Percentiles rank a stretch among this genome's conserved stretches.
Evolutionary conservation across 1,139 yeast genomes (phyloP).

Genomic region (Blastobotrys aristatus): DNA sequence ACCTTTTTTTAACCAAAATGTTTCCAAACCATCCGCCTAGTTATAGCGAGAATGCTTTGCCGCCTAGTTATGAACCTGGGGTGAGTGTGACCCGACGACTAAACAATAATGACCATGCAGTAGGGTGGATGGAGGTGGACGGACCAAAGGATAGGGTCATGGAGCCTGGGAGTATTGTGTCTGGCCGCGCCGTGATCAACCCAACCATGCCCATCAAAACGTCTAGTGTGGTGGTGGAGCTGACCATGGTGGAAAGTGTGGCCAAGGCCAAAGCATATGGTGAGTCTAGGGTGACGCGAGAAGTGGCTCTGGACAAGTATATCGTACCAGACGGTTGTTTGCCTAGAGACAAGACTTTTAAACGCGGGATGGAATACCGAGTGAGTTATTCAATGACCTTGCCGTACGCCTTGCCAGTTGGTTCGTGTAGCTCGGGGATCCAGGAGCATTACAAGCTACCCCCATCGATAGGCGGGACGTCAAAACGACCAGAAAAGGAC

Average conservation of each 20-base stretch:
- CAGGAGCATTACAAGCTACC: conserved; percentile 9
- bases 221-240: conserved; percentile 3
- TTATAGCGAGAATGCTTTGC: not conserved
- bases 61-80: conserved; percentile 9
- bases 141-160: conserved; percentile 10
- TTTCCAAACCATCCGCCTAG: not conserved
- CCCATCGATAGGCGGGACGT: conserved; percentile 8
- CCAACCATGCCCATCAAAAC: conserved; percentile 11
- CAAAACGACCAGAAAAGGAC: conserved; percentile 3
- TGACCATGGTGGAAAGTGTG: conserved; percentile 7
- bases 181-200: conserved; percentile 10
- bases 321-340: not conserved
- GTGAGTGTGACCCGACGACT: not conserved
- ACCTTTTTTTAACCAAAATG: too few species aligned
- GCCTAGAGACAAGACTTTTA: conserved; percentile 3
- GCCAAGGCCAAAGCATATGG: conserved; percentile 9
- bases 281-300: conserved; percentile 6
- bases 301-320: not conserved
- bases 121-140: conserved; percentile 9
- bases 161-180: conserved; percentile 8
- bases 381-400: conserved; percentile 1
- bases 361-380: not conserved
- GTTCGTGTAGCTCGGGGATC: conserved; percentile 3
- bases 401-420: conserved; percentile 1
- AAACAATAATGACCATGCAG: conserved; percentile 2